Conservation (phyloP, 805 yeast genomes). For the Yamadazyma akitaensis region DNA sequence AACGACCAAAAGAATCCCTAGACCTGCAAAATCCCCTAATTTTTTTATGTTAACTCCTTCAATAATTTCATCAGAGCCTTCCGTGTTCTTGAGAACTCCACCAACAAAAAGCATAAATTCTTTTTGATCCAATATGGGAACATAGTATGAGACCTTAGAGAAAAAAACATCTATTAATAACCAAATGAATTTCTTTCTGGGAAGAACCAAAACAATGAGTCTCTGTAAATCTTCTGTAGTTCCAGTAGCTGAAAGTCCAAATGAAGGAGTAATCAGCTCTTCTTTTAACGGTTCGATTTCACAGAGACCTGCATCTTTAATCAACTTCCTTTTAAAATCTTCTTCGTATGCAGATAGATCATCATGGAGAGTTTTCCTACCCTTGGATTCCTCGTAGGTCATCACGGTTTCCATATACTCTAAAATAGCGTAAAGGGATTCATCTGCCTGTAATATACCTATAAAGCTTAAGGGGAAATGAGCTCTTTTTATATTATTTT, state of each 20-base stretch:
- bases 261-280: neutral
- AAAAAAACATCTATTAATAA: slow-evolving; percentile 55
- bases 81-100: slow-evolving; percentile 40
- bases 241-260: neutral
- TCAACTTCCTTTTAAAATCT: neutral
- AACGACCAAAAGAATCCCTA: slow-evolving; percentile 32
- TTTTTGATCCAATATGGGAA: slow-evolving; percentile 64
- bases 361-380: neutral
- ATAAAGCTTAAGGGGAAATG: neutral
- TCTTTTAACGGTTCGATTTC: neutral
- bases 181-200: slow-evolving; percentile 54
- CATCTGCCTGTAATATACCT: neutral
- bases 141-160: slow-evolving; percentile 52
- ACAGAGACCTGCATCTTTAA: neutral
- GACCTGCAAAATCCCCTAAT: slow-evolving; percentile 30
- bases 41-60: slow-evolving; percentile 21
- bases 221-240: neutral
- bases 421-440: neutral
- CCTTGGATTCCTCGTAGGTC: neutral
- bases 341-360: slow-evolving; percentile 1
- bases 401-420: neutral
- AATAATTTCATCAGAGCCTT: slow-evolving; percentile 19
- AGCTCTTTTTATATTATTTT: neutral
- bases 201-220: slow-evolving; percentile 35
- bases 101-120: slow-evolving; percentile 42